A percentile compares a stretch with the other conserved stretches of the same genome.
Evolutionary conservation across 192 early-diverging fungal species (phyloP).

Genomic region (Dissophora globulifera): DNA sequence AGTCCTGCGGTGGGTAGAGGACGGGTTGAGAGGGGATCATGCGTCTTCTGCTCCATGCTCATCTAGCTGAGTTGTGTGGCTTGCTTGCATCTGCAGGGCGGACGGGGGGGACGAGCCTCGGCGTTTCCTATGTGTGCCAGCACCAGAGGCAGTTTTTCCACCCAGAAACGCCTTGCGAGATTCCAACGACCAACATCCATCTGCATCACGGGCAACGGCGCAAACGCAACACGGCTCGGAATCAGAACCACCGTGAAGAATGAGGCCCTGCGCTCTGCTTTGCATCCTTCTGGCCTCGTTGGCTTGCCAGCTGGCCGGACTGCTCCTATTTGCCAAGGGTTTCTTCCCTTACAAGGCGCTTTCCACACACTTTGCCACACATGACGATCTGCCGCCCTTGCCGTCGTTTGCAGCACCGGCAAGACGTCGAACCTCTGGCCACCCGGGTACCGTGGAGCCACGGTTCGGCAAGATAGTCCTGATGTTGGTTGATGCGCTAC

Average conservation of each 20-base stretch:
- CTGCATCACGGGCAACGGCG: too few relatives aligned
- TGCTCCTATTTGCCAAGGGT: conserved; percentile 74
- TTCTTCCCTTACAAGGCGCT: conserved; percentile 84
- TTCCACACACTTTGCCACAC: conserved; percentile 69
- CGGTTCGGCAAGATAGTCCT: conserved; percentile 70
- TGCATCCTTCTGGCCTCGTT: conserved; percentile 36
- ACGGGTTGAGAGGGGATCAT: too few relatives aligned
- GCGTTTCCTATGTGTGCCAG: too few relatives aligned
- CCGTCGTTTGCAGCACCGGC: conserved; percentile 6
- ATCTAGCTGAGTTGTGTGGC: too few relatives aligned
- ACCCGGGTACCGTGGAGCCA: conserved; percentile 24
- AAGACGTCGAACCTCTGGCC: not conserved
- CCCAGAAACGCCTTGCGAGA: too few relatives aligned
- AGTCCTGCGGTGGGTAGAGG: too few relatives aligned
- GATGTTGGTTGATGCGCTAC: conserved; percentile 78
- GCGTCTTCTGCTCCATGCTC: too few relatives aligned
- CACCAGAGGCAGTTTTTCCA: too few relatives aligned
- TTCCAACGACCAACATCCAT: too few relatives aligned
- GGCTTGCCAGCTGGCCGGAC: conserved; percentile 64
- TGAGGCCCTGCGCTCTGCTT: conserved; percentile 32
- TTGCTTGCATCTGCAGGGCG: too few relatives aligned
- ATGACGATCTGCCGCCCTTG: conserved; percentile 42
- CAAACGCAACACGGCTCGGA: not conserved
- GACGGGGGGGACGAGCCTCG: too few relatives aligned
- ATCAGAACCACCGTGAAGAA: conserved; percentile 1